Percentiles rank a stretch among this genome's conserved stretches.
Conservation (phyloP, 1,284 basidiomycete species). For the Fomitopsis pinicola region DNA sequence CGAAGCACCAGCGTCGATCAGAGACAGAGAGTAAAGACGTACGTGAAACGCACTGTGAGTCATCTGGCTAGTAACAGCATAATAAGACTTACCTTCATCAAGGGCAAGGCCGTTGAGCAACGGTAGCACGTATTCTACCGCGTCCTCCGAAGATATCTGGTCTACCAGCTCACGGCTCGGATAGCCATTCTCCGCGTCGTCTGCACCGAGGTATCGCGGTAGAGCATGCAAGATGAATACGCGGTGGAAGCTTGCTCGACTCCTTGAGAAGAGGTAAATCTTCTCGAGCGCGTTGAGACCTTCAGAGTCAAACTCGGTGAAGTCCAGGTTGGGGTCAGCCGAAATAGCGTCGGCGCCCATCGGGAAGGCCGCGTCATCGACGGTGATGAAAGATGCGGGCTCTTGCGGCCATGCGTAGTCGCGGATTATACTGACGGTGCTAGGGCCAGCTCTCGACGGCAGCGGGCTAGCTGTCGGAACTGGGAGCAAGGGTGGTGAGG, state of each 20-base stretch:
- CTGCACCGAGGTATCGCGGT: conserved; percentile 33
- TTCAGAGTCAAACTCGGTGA: conserved; percentile 60
- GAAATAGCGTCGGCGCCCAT: conserved; percentile 11
- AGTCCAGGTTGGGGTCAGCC: conserved; percentile 23
- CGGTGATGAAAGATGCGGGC: neutral
- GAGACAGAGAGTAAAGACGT: neutral
- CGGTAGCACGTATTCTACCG: conserved; percentile 92
- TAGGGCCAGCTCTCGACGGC: conserved; percentile 5
- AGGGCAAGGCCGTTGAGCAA: conserved; percentile 84
- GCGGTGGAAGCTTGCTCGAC: conserved; percentile 79
- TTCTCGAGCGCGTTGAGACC: conserved; percentile 83
- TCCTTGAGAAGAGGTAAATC: conserved; percentile 91
- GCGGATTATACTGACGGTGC: neutral
- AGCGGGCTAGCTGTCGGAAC: conserved; percentile 8
- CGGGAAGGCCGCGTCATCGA: conserved; percentile 6
- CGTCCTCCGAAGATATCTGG: conserved; percentile 82
- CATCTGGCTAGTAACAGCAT: neutral
- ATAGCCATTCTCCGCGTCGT: conserved; percentile 38
- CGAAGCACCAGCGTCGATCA: neutral
- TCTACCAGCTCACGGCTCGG: conserved; percentile 26
- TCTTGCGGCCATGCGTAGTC: neutral
- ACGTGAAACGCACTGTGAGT: neutral
- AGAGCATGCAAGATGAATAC: conserved; percentile 84
- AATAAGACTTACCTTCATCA: conserved; percentile 69
- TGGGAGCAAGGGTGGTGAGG: conserved; percentile 17